Percentiles rank a stretch among this genome's conserved stretches.
Conservation (phyloP, 306 rosid genomes). For the Glycine soja region DNA sequence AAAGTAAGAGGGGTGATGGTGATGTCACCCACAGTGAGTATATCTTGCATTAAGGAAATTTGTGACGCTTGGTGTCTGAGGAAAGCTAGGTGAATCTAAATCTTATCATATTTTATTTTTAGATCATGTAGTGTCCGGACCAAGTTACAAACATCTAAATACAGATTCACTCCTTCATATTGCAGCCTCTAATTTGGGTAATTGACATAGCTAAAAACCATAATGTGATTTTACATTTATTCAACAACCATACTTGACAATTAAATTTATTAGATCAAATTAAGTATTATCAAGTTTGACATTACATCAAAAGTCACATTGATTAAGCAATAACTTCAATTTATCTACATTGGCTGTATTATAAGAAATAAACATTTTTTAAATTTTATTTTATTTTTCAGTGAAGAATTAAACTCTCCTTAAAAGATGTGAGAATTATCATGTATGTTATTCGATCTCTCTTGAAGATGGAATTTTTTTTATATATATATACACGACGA, state of each 20-base stretch:
- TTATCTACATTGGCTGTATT: neutral
- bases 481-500: too few relatives aligned
- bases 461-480: too few relatives aligned
- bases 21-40: constrained; percentile 36
- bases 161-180: neutral
- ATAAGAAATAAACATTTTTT: neutral
- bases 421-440: too few relatives aligned
- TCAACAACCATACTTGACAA: neutral
- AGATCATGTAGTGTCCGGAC: neutral
- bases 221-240: neutral
- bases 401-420: too few relatives aligned
- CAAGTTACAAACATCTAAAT: neutral
- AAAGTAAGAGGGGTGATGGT: constrained; percentile 25
- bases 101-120: constrained; percentile 32
- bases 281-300: constrained; percentile 43
- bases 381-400: too few relatives aligned
- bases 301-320: constrained; percentile 20
- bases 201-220: neutral
- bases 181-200: neutral
- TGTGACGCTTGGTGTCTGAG: constrained; percentile 51
- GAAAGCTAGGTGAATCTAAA: constrained; percentile 52
- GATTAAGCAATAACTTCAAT: neutral
- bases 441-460: too few relatives aligned
- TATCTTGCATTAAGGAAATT: constrained; percentile 15
- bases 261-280: neutral